Base-by-base conservation (phyloP, 495 filamentous ascomycete species). In the Ramalina intermedia region DNA sequence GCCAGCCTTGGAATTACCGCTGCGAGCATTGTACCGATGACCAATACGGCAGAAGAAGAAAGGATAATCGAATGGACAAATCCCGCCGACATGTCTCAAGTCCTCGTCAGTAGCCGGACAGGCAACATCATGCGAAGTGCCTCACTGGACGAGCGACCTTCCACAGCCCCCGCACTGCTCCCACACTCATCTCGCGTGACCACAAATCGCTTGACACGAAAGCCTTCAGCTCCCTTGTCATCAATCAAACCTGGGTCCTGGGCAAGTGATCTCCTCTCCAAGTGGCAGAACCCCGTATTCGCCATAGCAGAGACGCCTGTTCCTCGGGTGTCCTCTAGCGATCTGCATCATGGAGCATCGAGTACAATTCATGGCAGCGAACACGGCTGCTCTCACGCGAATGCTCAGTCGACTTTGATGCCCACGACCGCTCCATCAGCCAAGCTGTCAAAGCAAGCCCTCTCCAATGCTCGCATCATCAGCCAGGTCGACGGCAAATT, bases 401-500 rank as follows among this genome's bases (percentile, higher is more conserved):
- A 53, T 45, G 53, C 58, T 43, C 29, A 59, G 42, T 58, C 62
- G 41, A 56, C 55, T 13, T 65, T 59, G 43, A 33, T 11, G 29
- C 29, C 7, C 5, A 47, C 48, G 40, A 55, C 65, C 36, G 48
- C 52, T 8, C 61, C 61, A 5, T 49, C 47, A 4, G 76, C 73
- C 9, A 81, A 80, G 42, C 63, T 98, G 6, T 84, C 77, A 2
- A 89, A 81, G 53, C 50, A 68, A 11, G 72, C 72, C 4, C 70
- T 98, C n/a, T 61, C 61, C 17, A 60, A 61, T 9, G 82, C 85
- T 4, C 61, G 72, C 42, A 67, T 95, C 5, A 74, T 98, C 35
- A 74, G 77, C 0, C 91, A 98, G 55, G 82, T 96, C 0, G 90
- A 96, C 57, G 72, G 64, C 16, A 98, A 98, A 62, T 98, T 89